Base-by-base conservation (phyloP, 2,329 filamentous ascomycete species). In the Ophiocordyceps camponoti-rufipedis region DNA sequence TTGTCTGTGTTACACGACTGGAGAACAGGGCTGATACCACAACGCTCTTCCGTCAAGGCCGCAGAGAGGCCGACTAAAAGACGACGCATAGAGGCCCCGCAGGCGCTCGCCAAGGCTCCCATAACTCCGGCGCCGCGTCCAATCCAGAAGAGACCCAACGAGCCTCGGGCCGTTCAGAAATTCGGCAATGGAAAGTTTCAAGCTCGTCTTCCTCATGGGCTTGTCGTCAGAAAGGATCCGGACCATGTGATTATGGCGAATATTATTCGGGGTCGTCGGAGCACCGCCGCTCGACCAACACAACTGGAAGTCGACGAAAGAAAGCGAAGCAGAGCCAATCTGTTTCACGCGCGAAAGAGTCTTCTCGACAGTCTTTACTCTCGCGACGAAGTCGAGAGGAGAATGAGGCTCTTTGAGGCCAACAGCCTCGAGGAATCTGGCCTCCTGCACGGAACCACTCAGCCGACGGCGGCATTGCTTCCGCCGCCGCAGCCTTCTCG, bases 311-410 rank as follows among this genome's bases (percentile, higher is more conserved):
- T 62, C 29, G 61, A 65, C 9, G 63, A 66, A 32, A 48, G 54
- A 2, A 56, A 61, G 31, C 58, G 57, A 39, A 54, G 56, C 11
- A 56, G 52, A 19, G 57, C 57, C 8, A 55, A 60, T 41, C 60
- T 58, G 10, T 78, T 80, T 48, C 60, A 66, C 44, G 60, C 62
- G 4, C 67, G 63, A 23, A 80, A 80, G 54, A 70, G 62, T 50
- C 58, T 64, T 10, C 59, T 80, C 7, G 77, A 81, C 55, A 64
- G 62, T 23, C 52, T 78, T 23, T 80, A 72, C 54, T 66, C 65
- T 44, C 65, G 56, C 45, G 51, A 55, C 29, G 57, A 28, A 9
- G 23, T 44, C 14, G 35, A 13, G 11, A 7, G 31, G 16, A 23
- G 29, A 10, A 18, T 28, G 2, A 9, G 19, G 10, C 6, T 23